phyloP scores from a whole-genome alignment of 1,284 basidiomycete genomes.

The Naganishia cerealis region DNA sequence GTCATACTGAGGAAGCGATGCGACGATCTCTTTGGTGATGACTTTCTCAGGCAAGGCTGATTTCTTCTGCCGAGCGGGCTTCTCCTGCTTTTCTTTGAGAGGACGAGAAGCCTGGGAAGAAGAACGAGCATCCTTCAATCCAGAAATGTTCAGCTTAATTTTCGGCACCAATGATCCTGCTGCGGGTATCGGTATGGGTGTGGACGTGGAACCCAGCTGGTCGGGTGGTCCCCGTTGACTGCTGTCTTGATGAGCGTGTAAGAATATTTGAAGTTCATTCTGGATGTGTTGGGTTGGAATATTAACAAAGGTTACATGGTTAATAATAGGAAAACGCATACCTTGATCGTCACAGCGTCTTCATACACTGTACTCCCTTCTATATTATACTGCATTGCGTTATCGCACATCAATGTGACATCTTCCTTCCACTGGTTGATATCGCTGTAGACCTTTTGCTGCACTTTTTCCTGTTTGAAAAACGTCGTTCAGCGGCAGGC shows the following conservation, averaged over 20 bases:
- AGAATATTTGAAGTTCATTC: conserved; percentile 1
- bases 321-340: conserved; percentile 44
- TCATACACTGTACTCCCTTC: conserved; percentile 80
- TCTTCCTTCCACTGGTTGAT: conserved; percentile 74
- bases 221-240: conserved; percentile 6
- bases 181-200: background rate
- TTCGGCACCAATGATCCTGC: background rate
- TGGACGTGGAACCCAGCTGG: conserved; percentile 1
- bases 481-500: background rate
- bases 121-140: conserved; percentile 8
- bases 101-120: conserved; percentile 1
- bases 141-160: conserved; percentile 18
- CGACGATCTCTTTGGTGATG: conserved; percentile 50
- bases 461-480: conserved; percentile 60
- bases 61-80: conserved; percentile 36
- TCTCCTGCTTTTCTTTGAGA: conserved; percentile 1
- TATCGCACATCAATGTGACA: conserved; percentile 81
- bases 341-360: conserved; percentile 71
- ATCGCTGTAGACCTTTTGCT: conserved; percentile 64
- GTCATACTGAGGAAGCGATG: conserved; percentile 47
- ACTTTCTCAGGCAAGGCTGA: conserved; percentile 47
- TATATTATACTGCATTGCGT: conserved; percentile 86
- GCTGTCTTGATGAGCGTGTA: conserved; percentile 22
- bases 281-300: background rate
- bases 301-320: conserved; percentile 2